Evolutionary conservation across 768 basidiomycete genomes (phyloP), one percentile per base, ranked within the genome.

Genomic region (Ephemerocybe angulata): DNA sequence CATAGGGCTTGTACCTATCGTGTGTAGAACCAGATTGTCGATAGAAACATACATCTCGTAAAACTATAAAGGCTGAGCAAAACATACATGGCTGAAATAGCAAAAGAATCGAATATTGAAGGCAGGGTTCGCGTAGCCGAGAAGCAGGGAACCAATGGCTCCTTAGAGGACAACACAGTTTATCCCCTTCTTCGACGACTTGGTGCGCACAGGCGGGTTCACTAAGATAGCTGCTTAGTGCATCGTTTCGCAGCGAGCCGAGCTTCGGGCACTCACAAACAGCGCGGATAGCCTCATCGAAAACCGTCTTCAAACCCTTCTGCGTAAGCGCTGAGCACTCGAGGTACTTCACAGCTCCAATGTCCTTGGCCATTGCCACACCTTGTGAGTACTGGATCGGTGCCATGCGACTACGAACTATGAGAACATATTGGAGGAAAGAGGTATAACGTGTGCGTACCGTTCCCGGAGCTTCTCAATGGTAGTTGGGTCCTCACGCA

Each of bases 251-350:
- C n/a, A n/a, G n/a, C n/a, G n/a, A n/a, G n/a, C n/a, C n/a, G n/a
- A n/a, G n/a, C n/a, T n/a, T n/a, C n/a, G n/a, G n/a, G n/a, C 52
- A 87, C 91, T 83, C 70, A 93, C 91, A 76, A 63, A 98, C 96
- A 53, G 93, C 93, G 52, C 97, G 85, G 65, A 99, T 98, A 40
- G 97, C 97, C 73, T 98, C 97, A 70, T 98, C 97, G 68, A 99
- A 99, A 41, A 99, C 97, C 55, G 89, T 95, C 84, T 99, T 99
- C 67, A 99, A 76, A 15, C 96, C 96, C 74, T 98, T 97, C 79
- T 98, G 97, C 44, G 96, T 98, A 65, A 96, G 76, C 30, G 95
- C 93, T 27, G 93, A 96, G 71, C 94, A 97, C 71, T 97, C 94
- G 55, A 97, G 76, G 66, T 97, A 97, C 73, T 95, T 95, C 61